Base-by-base conservation (phyloP, 805 yeast species). In the Nakazawaea wyomingensis region DNA sequence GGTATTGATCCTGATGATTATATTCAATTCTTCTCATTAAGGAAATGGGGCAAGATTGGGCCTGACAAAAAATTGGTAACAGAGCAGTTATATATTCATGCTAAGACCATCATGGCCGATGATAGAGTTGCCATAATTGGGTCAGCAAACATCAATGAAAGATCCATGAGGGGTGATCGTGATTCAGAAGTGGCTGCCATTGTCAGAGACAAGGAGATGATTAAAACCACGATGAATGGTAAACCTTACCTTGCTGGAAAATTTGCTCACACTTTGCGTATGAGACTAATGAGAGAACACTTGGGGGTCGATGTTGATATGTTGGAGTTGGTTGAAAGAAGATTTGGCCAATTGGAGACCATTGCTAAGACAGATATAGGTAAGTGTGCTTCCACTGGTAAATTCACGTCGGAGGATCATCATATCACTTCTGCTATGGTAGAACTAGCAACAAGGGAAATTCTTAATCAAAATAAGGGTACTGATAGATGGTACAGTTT, bases 21-120 rank as follows among this genome's bases (percentile, higher is more conserved):
- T 56, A 88, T 93, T 46, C 95, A 86, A 44, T 93, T 93, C 61
- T 91, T 76, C 56, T 89, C 97, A 0, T 68, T 93, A 55, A 72
- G 99, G 55, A 90, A 93, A 61, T 93, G 99, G 99, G 96, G 96
- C 8, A 77, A 82, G 51, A 78, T 93, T 52, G 96, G 98, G 1
- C 81, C 82, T 1, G 68, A 76, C 41, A 73, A 82, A 44, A 76
- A 75, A 19, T 58, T 93, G 35, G 88, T 83, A 2, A 87, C 96
- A 2, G 99, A 93, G 54, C 96, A 90, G 57, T 71, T 93, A 34
- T 93, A 93, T 57, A 84, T 93, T 28, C 99, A 93, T 61, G 96
- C 96, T 1, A 93, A 93, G 59, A 76, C 83, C 7, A 74, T 93
- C 80, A 74, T 93, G 53, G 96, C 84, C 9, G 99, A 93, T 64